phyloP scores from a whole-genome alignment of 768 basidiomycete species.

The Lentinula aciculospora region DNA sequence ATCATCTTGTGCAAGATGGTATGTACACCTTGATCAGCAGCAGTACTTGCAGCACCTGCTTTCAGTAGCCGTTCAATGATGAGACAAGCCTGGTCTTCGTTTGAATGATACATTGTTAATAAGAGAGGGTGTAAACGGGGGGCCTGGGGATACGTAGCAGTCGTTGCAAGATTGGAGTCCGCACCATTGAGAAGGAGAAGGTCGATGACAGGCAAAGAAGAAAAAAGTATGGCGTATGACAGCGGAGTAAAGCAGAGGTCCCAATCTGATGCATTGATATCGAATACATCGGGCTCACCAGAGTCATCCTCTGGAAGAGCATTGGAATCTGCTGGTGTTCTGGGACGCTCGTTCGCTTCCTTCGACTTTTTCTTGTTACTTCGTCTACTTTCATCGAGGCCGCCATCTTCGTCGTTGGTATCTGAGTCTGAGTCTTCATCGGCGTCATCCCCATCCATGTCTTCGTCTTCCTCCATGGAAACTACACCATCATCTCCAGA shows the following conservation, averaged over 20 bases:
- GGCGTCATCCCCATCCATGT: slow-evolving; percentile 20
- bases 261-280: slow-evolving; percentile 51
- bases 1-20: slow-evolving; percentile 41
- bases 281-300: slow-evolving; percentile 50
- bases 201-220: slow-evolving; percentile 37
- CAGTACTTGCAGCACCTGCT: slow-evolving; percentile 35
- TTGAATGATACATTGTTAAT: slow-evolving; percentile 17
- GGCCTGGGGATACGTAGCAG: slow-evolving; percentile 36
- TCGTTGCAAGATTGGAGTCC: slow-evolving; percentile 31
- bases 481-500: slow-evolving; percentile 33
- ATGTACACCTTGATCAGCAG: slow-evolving; percentile 27
- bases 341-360: background rate
- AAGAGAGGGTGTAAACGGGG: slow-evolving; percentile 12
- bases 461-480: slow-evolving; percentile 21
- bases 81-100: slow-evolving; percentile 33
- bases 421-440: slow-evolving; percentile 18
- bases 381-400: slow-evolving; percentile 10
- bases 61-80: slow-evolving; percentile 35
- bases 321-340: slow-evolving; percentile 16
- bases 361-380: slow-evolving; percentile 13
- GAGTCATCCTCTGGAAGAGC: slow-evolving; percentile 41
- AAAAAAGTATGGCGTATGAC: slow-evolving; percentile 43
- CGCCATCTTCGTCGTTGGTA: slow-evolving; percentile 16
- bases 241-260: slow-evolving; percentile 51
- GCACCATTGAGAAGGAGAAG: slow-evolving; percentile 42